Percentiles rank a stretch among this genome's conserved stretches.
Conservation (phyloP, 192 early-diverging fungal genomes). For the Gamsiella multidivaricata region DNA sequence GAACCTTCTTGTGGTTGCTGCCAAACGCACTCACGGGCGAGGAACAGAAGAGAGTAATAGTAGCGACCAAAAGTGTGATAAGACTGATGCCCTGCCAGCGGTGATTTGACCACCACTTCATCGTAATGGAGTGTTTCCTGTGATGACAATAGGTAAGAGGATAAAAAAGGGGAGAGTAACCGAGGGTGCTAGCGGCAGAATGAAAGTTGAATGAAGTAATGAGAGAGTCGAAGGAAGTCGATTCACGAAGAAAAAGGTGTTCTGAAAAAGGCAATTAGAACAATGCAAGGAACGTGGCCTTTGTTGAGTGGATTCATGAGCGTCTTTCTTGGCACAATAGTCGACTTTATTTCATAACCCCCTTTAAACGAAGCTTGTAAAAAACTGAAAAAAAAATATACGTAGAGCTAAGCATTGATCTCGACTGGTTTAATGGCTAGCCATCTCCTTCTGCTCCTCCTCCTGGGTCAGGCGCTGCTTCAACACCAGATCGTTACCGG, state of each 20-base stretch:
- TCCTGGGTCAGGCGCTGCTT: conserved; percentile 74
- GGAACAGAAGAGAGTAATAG: not conserved
- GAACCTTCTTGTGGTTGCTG: conserved; percentile 31
- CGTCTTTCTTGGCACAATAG: no score
- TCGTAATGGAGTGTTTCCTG: not conserved
- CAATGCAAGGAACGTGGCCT: no score
- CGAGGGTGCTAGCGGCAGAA: not conserved
- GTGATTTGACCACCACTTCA: conserved; percentile 12
- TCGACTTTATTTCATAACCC: no score
- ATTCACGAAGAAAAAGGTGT: no score
- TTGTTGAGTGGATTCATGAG: no score
- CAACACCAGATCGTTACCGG: conserved; percentile 79
- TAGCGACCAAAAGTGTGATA: conserved; percentile 8
- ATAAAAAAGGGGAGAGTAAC: no score
- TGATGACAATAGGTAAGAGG: not conserved
- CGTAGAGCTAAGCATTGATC: no score
- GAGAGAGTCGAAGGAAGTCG: not conserved
- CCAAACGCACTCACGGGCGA: conserved; percentile 11
- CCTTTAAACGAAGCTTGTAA: no score
- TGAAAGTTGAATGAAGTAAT: not conserved
- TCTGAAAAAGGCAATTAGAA: no score
- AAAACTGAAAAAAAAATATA: no score
- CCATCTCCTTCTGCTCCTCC: conserved; percentile 62
- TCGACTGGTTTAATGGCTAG: conserved; percentile 14
- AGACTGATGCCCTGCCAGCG: not conserved